Percentiles rank a stretch among this genome's conserved stretches.
phyloP scores from a whole-genome alignment of 169 alveolate species.

The Plasmodium gallinaceum region DNA sequence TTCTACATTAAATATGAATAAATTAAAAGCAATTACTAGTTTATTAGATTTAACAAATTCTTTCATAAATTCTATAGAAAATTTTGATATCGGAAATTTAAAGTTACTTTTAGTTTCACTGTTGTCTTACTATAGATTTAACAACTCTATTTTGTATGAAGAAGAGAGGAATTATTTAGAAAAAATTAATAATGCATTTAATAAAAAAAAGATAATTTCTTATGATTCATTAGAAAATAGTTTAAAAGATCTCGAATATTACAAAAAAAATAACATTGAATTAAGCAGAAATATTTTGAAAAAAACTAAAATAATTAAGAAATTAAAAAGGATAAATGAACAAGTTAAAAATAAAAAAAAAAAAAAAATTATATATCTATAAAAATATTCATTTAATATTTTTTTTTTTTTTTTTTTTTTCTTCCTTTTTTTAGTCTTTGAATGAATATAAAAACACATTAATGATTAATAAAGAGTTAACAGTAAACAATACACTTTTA shows the following conservation, averaged over 20 bases:
- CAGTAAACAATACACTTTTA: constrained; percentile 29
- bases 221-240: neutral
- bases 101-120: constrained; percentile 13
- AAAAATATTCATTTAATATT: neutral
- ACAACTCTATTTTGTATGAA: constrained; percentile 11
- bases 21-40: constrained; percentile 21
- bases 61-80: constrained; percentile 29
- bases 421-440: constrained; percentile 11
- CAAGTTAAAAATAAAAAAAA: neutral
- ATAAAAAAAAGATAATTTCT: neutral
- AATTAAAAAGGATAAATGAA: neutral
- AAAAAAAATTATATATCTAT: no score
- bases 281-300: neutral
- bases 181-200: constrained; percentile 14
- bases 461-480: constrained; percentile 28
- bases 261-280: neutral
- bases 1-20: neutral
- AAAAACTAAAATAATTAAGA: neutral
- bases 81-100: constrained; percentile 6
- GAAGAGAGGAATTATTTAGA: constrained; percentile 10
- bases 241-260: neutral
- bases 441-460: constrained; percentile 23
- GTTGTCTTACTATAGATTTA: constrained; percentile 46
- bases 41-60: constrained; percentile 38
- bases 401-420: neutral